Evolutionary conservation across 352 stramenopile genomes (phyloP).

Genomic region (Pythium folliculosum): DNA sequence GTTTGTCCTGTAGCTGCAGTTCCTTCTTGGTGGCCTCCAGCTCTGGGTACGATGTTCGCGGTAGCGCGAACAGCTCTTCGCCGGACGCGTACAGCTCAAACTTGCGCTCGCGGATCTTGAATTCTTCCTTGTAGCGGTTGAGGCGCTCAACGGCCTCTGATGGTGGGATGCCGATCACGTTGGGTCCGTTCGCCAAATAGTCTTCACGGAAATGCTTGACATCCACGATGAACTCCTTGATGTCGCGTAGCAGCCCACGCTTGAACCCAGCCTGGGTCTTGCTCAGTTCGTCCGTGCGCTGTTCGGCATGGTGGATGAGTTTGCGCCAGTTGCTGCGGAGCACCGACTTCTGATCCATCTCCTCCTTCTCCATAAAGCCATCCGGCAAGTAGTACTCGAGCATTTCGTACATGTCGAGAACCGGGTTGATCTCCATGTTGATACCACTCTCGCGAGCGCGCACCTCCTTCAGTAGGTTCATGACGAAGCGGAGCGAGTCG

Average conservation of each 20-base stretch:
- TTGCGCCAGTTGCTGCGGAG: conserved; percentile 97
- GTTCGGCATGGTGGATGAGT: conserved; percentile 94
- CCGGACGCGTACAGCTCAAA: conserved; percentile 96
- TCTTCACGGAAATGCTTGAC: conserved; percentile 96
- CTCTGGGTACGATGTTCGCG: conserved; percentile 95
- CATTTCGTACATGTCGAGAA: conserved; percentile 99
- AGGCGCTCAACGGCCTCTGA: conserved; percentile 96
- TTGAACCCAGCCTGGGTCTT: conserved; percentile 97
- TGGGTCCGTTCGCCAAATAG: conserved; percentile 96
- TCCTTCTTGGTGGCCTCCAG: conserved; percentile 98
- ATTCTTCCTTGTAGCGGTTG: conserved; percentile 98
- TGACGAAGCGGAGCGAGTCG: conserved; percentile 96
- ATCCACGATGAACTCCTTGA: conserved; percentile 96
- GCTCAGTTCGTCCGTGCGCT: conserved; percentile 94
- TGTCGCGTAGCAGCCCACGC: conserved; percentile 94
- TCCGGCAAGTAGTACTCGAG: conserved; percentile 93
- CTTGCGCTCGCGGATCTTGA: conserved; percentile 97
- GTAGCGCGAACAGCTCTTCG: conserved; percentile 97
- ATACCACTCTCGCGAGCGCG: conserved; percentile 97
- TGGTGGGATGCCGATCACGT: conserved; percentile 96
- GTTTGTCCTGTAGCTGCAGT: conserved; percentile 91
- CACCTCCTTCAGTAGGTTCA: conserved; percentile 97
- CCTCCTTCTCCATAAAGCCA: conserved; percentile 98
- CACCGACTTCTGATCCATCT: conserved; percentile 99
- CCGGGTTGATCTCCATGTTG: conserved; percentile 98